Evolutionary conservation across 2,329 filamentous ascomycete genomes (phyloP), one percentile per base, ranked within the genome.

Genomic region (Diaporthe ilicicola): DNA sequence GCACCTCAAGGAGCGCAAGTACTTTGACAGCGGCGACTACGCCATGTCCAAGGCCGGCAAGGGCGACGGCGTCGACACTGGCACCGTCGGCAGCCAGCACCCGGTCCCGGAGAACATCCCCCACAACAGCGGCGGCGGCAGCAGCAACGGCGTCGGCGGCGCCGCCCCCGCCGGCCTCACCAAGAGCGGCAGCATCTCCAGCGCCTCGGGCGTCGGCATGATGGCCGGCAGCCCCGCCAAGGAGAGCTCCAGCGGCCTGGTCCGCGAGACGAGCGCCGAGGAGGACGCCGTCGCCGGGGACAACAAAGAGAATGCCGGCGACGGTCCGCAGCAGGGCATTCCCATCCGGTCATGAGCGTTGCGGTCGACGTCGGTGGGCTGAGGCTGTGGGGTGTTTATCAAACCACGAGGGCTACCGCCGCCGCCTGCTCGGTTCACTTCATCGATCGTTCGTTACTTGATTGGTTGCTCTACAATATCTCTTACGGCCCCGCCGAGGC

Each of bases 1-100:
- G 87, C 97, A 98, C 81, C 90, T 98, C 81, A 98, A 98, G 89
- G 96, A 98, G 83, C 95, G 96, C 86, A 99, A 97, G 86, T 98
- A 97, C 86, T 98, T 98, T 83, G 94, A 98, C 86, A 96, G 93
- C 72, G 95, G 94, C 79, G 94, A 98, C 85, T 98, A 97, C 79
- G 95, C 95, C 79, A 93, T 97, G 85, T 95, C 93, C 83, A 97
- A 98, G 87, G 96, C 96, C 72, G 96, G 96, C 83, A 98, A 98
- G 86, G 94, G 94, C 81, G 93, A 95, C 79, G 93, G 96, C 80
- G 93, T 96, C 78, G 95, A 97, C 79, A 94, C 97, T 72, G 97
- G 95, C 79, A 92, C 92, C 78, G 94, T 99, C 79, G 96, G 96
- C 78, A 95, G 94, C 78, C 92, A 97, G 84, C 96, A 99, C 82